Conservation (phyloP, 1,284 basidiomycete genomes). For the Trametes pubescens region DNA sequence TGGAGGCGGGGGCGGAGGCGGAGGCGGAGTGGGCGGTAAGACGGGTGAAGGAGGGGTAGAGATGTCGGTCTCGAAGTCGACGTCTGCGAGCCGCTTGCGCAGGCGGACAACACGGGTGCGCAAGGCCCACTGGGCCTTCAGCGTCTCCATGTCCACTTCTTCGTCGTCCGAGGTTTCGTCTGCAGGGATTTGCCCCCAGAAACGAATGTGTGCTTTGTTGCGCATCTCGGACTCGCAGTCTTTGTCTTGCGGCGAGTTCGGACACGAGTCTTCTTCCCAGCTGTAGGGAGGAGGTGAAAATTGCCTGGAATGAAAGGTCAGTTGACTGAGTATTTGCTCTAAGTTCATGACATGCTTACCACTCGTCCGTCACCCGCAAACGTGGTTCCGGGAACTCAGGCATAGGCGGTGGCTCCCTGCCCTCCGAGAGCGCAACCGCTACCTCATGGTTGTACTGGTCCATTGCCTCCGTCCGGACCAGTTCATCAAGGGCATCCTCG, state of each 20-base stretch:
- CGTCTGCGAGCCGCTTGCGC: background rate
- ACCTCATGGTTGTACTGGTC: constrained; percentile 33
- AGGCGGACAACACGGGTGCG: background rate
- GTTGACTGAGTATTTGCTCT: background rate
- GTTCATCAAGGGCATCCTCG: constrained; percentile 27
- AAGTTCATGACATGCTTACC: background rate
- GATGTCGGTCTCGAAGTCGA: background rate
- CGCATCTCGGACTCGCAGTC: too few relatives aligned
- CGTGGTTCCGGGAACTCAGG: background rate
- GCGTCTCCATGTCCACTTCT: background rate
- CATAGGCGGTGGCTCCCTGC: constrained; percentile 24
- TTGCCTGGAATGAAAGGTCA: background rate
- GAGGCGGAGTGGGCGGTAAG: background rate
- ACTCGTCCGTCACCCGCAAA: background rate
- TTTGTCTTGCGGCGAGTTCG: background rate
- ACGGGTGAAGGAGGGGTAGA: background rate
- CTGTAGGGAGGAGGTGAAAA: background rate
- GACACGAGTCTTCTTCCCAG: background rate
- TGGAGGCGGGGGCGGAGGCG: constrained; percentile 1
- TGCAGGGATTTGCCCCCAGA: background rate
- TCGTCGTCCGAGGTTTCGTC: background rate
- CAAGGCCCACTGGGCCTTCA: background rate
- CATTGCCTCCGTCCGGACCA: constrained; percentile 30
- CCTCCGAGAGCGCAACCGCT: constrained; percentile 35
- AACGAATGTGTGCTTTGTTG: background rate